Evolutionary conservation across 2,329 filamentous ascomycete species (phyloP).

Genomic region (Neodidymelliopsis sp.): DNA sequence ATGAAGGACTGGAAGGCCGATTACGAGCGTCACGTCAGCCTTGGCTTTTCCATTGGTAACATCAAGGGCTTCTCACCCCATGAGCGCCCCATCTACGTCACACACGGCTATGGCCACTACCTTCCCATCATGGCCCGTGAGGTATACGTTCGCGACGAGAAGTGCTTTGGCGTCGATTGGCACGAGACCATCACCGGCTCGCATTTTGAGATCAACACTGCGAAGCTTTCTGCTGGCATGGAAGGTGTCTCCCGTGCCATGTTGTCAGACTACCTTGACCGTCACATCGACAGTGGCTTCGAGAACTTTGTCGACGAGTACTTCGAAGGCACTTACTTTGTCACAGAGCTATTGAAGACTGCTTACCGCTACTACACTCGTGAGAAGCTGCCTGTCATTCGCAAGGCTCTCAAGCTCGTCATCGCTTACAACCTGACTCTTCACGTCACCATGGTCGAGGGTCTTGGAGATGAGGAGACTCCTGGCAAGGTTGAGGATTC

Average conservation of each 20-base stretch:
- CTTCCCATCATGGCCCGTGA: conserved; percentile 93
- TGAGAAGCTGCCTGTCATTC: conserved; percentile 86
- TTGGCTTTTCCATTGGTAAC: conserved; percentile 90
- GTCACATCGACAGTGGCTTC: conserved; percentile 90
- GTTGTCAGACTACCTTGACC: conserved; percentile 91
- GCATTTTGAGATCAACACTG: conserved; percentile 86
- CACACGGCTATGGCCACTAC: conserved; percentile 93
- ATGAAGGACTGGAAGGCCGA: conserved; percentile 99
- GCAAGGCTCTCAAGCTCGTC: conserved; percentile 93
- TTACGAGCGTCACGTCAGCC: conserved; percentile 87
- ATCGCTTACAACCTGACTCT: conserved; percentile 95
- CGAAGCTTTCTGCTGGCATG: conserved; percentile 86
- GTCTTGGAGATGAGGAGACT: conserved; percentile 82
- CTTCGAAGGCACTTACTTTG: conserved; percentile 93
- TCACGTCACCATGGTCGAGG: conserved; percentile 94
- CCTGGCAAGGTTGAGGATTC: conserved; percentile 86
- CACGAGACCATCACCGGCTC: conserved; percentile 80
- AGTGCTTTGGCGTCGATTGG: conserved; percentile 94
- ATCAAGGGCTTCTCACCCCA: conserved; percentile 81
- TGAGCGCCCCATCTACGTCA: conserved; percentile 82
- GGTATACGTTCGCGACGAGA: conserved; percentile 89
- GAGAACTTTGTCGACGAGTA: conserved; percentile 95
- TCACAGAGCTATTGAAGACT: conserved; percentile 96
- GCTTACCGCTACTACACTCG: conserved; percentile 92
- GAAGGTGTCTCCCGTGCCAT: conserved; percentile 83